Percentiles rank a stretch among this genome's conserved stretches.
Conservation (phyloP, 345 rosid genomes). For the Carallia pectinifolia region DNA sequence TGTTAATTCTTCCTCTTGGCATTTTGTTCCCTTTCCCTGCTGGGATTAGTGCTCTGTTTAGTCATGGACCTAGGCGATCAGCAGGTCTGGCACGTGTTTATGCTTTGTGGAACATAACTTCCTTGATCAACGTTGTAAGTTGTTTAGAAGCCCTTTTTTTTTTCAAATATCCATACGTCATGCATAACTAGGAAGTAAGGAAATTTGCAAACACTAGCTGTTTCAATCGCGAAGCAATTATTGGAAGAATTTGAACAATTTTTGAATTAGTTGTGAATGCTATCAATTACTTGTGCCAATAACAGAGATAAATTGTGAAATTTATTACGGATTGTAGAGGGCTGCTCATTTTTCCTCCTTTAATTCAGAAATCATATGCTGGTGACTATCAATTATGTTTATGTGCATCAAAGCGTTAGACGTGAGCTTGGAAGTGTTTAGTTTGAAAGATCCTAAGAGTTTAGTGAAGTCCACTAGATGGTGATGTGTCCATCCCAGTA, state of each 20-base stretch:
- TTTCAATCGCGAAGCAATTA: too few relatives aligned
- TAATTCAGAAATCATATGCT: neutral
- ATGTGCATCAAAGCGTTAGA: neutral
- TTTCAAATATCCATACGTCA: neutral
- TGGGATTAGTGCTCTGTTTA: constrained; percentile 87
- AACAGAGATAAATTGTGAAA: too few relatives aligned
- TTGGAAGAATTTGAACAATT: too few relatives aligned
- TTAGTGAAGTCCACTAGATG: neutral
- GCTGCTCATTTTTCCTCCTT: too few relatives aligned
- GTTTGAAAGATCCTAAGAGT: neutral
- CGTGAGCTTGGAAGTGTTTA: neutral
- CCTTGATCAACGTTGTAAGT: constrained; percentile 83
- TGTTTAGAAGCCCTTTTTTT: constrained; percentile 7
- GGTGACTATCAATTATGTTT: neutral
- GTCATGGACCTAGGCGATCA: constrained; percentile 84
- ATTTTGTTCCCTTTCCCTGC: constrained; percentile 82
- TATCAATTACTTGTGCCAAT: too few relatives aligned
- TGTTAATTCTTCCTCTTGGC: constrained; percentile 76
- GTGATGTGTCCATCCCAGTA: neutral
- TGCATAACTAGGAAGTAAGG: neutral
- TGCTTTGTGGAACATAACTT: constrained; percentile 84
- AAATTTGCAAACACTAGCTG: too few relatives aligned
- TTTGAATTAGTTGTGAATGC: too few relatives aligned
- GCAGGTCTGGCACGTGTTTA: constrained; percentile 82
- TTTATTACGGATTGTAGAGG: too few relatives aligned